Evolutionary conservation across 345 rosid genomes (phyloP), one percentile per base, ranked within the genome.

Genomic region (Hibiscus tridactylites): DNA sequence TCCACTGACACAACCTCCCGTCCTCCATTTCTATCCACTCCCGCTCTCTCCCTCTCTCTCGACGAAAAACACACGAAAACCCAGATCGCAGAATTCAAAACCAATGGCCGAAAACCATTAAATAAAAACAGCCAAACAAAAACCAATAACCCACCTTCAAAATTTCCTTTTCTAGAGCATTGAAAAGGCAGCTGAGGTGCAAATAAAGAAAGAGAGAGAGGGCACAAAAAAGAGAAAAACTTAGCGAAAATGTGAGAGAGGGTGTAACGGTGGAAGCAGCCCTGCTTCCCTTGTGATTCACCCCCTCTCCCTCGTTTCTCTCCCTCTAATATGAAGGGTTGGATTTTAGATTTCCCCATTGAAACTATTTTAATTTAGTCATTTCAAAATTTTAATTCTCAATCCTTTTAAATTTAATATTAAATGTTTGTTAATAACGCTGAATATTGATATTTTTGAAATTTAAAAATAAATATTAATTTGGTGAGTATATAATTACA

Each of bases 1-100:
- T 84, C 96, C 88, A 86, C 81, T 84, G 84, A 68, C 39, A 81
- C 80, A 86, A 61, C 28, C 65, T 46, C 74, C 86, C 85, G 73
- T 89, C 99, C 70, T 95, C 99, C 99, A 95, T 94, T 47, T 67
- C 76, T 53, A 74, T 71, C 77, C 35, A 61, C 21, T 52, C 58
- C 29, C 24, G 3, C 44, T 29, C 21, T 19, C 63, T 31, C 60
- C 21, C 29, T 71, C 29, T 5, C 29, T 71, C 29, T 5, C 16
- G 6, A 68, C 8, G 31, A 17, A 11, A 50, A 47, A 12, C 35
- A 35, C 37, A 1, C 49, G 35, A 53, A 66, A 17, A 9, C 71
- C 72, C 74, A 78, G 72, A 73, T 73, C 77, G 13, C 73, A 37
- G 57, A 52, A 70, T 31, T 15, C 39, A 81, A 74, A 60, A 68